Evolutionary conservation across 2,329 filamentous ascomycete species (phyloP), one percentile per base, ranked within the genome.

Genomic region (Orbilia blumenaviensis): DNA sequence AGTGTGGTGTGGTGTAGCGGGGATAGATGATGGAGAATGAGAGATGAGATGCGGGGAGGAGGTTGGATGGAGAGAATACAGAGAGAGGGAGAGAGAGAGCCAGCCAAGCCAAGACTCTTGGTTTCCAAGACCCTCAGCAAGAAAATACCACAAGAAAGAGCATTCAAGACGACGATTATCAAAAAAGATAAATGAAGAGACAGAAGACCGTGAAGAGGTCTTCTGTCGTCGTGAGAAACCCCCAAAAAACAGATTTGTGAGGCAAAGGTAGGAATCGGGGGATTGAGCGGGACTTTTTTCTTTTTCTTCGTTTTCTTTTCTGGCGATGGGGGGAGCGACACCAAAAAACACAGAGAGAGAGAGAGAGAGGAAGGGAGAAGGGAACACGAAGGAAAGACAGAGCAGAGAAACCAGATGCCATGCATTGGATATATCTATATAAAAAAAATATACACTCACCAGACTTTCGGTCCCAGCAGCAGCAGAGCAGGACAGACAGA

Each of bases 71-170:
- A 36, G 23, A 48, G 38, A 42, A 21, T 4, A 23, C 7, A 25
- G 14, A 38, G 38, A 16, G 27, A 27, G 18, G 32, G 18, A 18
- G 63, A 27, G 21, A 41, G 29, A 23, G 23, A 41, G 34, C 61
- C 56, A 63, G 67, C 61, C 56, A 69, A 69, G 67, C 75, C 67
- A 77, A 74, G 69, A 77, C 68, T 77, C 67, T 73, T 77, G 75
- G 68, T 42, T 62, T 48, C 74, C 67, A 77, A 74, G 71, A 68
- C 71, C 67, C 63, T 74, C 69, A 66, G 44, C 27, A 29, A n/a
- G 60, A 77, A 74, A 67, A 77, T 73, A 75, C 68, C 68, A 66
- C 62, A 60, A 74, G 75, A 78, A 60, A 64, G 60, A 60, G 25
- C 9, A 44, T 42, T 50, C 32, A 41, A 63, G 46, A 62, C 3